Base-by-base conservation (phyloP, 2,329 filamentous ascomycete species). In the Trichoderma sp. region DNA sequence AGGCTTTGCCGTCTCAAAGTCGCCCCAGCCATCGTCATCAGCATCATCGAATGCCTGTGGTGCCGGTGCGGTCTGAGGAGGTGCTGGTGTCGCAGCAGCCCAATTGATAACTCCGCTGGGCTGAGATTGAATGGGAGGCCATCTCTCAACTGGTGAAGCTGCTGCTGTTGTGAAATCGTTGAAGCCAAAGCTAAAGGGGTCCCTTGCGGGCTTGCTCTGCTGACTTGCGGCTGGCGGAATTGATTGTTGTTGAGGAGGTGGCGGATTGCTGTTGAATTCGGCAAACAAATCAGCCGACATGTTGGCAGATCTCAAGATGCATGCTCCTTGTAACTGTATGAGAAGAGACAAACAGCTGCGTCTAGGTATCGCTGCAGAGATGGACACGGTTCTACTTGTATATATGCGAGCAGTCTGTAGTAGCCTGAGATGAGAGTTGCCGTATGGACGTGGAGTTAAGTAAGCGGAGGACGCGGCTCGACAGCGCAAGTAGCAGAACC, bases 251-350 rank as follows among this genome's bases (percentile, higher is more conserved):
- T 79, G 74, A 31, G 64, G 68, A 71, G 79, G 78, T 65, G 80
- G 79, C 35, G 84, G 80, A 75, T 82, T 77, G 76, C 80, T 82
- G 74, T 81, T 83, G 71, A 86, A 92, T 78, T 91, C 89, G 74
- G 90, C 91, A 80, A 92, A 91, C 75, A 93, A 88, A 82, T 92
- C 90, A 77, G 90, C 89, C 79, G 91, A 93, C 91, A 92, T 93
- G 76, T 45, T 81, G 76, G 11, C 38, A 27, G 7, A 41, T 41
- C 18, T 31, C 31, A 35, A 71, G 29, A 74, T 24, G 53, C 66
- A 73, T 74, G 31, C 66, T 67, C 33, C 41, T 50, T 56, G 29
- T 16, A n/a, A 65, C 41, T 29, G 21, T 16, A 45, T 1, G 41
- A 56, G 31, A 29, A n/a, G 41, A 27, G 41, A 38, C 14, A 45